Evolutionary conservation across 371 early-diverging fungal genomes (phyloP).

Genomic region (Mortierella sp.): DNA sequence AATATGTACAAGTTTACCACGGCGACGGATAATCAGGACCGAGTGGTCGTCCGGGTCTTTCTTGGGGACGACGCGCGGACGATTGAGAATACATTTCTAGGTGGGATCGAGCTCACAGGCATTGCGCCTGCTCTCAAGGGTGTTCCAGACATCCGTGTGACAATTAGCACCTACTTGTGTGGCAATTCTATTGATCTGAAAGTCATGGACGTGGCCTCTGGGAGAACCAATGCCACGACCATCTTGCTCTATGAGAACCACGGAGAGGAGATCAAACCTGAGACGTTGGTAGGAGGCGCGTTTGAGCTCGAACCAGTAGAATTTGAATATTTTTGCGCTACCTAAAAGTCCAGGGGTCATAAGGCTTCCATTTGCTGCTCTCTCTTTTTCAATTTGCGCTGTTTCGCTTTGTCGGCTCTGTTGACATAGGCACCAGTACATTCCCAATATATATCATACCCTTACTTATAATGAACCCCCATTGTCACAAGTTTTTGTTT

Average conservation of each 20-base stretch:
- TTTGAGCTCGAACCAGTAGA: constrained; percentile 17
- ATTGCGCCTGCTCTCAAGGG: constrained; percentile 90
- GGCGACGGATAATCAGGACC: constrained; percentile 91
- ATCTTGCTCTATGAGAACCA: background rate
- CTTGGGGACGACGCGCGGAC: constrained; percentile 88
- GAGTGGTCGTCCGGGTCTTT: constrained; percentile 89
- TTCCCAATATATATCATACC: too few relatives aligned
- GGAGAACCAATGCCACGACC: constrained; percentile 19
- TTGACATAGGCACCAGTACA: too few relatives aligned
- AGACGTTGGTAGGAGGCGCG: constrained; percentile 14
- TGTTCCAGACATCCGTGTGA: constrained; percentile 91
- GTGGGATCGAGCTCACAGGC: constrained; percentile 88
- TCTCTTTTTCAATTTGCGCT: too few relatives aligned
- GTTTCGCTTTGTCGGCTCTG: too few relatives aligned
- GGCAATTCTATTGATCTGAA: constrained; percentile 66
- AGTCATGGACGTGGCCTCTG: constrained; percentile 28
- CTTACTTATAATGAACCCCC: too few relatives aligned
- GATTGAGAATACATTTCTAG: constrained; percentile 84
- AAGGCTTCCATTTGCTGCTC: too few relatives aligned
- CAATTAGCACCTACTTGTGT: constrained; percentile 89
- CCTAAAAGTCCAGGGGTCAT: background rate
- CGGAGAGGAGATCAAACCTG: background rate
- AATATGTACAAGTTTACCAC: constrained; percentile 92
- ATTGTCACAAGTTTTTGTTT: too few relatives aligned
- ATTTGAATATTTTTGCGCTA: too few relatives aligned